phyloP scores from a whole-genome alignment of 805 yeast species.

The Lachancea waltii region DNA sequence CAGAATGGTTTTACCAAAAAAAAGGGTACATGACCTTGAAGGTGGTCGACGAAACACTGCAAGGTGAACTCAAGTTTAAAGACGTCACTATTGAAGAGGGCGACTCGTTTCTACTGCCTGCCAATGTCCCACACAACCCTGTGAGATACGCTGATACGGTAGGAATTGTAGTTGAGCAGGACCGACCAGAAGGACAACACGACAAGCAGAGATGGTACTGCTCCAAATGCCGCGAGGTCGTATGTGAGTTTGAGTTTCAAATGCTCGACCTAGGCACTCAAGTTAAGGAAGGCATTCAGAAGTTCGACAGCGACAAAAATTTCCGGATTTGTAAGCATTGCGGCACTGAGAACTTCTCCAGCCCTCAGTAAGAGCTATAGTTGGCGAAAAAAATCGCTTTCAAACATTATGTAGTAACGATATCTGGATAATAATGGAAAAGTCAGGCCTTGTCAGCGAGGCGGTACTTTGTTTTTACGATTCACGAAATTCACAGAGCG shows the following conservation, averaged over 20 bases:
- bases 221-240: slow-evolving; percentile 53
- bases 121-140: slow-evolving; percentile 83
- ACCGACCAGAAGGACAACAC: slow-evolving; percentile 62
- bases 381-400: not conserved
- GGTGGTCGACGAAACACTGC: slow-evolving; percentile 52
- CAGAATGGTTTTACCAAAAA: slow-evolving; percentile 86
- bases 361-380: slow-evolving; percentile 37
- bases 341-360: slow-evolving; percentile 65
- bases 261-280: slow-evolving; percentile 84
- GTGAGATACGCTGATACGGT: slow-evolving; percentile 79
- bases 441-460: no score
- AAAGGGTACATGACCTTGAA: slow-evolving; percentile 80
- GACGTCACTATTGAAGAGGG: slow-evolving; percentile 78
- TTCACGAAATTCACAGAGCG: no score
- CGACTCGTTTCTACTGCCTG: slow-evolving; percentile 81
- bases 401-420: no score
- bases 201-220: slow-evolving; percentile 91
- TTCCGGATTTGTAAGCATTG: slow-evolving; percentile 71
- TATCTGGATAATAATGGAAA: no score
- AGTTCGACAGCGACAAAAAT: slow-evolving; percentile 55
- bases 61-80: slow-evolving; percentile 54
- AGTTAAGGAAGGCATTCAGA: slow-evolving; percentile 72
- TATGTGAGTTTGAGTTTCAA: slow-evolving; percentile 64
- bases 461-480: no score
- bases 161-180: slow-evolving; percentile 89